A percentile compares a stretch with the other conserved stretches of the same genome.
Evolutionary conservation across 306 rosid genomes (phyloP).

Genomic region (Carpinus viminea): DNA sequence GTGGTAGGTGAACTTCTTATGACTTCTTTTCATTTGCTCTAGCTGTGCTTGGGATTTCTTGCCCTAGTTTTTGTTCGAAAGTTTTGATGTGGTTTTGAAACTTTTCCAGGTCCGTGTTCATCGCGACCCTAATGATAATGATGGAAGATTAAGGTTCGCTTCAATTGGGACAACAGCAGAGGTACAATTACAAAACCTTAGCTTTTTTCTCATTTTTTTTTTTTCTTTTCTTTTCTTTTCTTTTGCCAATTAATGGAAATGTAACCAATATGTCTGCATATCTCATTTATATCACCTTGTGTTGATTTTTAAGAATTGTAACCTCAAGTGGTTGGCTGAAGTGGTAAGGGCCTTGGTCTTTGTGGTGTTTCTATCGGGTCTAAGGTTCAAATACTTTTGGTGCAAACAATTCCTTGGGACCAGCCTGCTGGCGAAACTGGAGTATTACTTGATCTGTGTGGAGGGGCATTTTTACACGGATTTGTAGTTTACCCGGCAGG

Average conservation of each 20-base stretch:
- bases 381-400: too few species aligned
- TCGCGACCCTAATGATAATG: conserved; percentile 38
- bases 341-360: too few species aligned
- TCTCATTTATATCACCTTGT: neutral
- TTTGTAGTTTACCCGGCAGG: too few species aligned
- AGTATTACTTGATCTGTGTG: too few species aligned
- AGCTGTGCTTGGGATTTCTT: conserved; percentile 21
- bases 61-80: conserved; percentile 13
- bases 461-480: too few species aligned
- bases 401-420: too few species aligned
- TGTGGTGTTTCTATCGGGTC: too few species aligned
- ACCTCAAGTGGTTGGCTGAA: too few species aligned
- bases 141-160: conserved; percentile 42
- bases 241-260: neutral
- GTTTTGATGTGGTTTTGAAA: conserved; percentile 12
- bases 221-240: neutral
- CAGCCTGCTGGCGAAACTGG: too few species aligned
- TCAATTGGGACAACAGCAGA: conserved; percentile 89
- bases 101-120: conserved; percentile 58
- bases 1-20: conserved; percentile 67
- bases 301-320: neutral
- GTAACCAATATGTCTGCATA: neutral
- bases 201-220: neutral
- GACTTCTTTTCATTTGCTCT: conserved; percentile 16
- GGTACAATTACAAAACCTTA: conserved; percentile 43